Conservation (phyloP, 2,329 filamentous ascomycete genomes). For the Aspergillus vadensis region DNA sequence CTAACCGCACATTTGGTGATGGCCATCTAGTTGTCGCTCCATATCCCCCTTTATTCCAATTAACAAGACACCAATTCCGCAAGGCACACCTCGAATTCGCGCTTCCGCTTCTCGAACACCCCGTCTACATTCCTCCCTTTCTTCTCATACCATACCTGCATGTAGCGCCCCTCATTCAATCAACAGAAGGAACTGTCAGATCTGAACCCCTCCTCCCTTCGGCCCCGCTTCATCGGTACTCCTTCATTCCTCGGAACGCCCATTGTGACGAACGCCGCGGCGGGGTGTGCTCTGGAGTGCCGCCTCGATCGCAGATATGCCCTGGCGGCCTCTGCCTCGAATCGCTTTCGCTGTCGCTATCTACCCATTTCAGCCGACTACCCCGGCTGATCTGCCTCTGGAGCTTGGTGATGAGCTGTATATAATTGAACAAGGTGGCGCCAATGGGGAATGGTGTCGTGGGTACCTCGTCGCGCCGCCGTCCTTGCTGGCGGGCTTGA, state of each 20-base stretch:
- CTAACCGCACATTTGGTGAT: constrained; percentile 14
- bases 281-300: constrained; percentile 22
- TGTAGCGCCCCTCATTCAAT: constrained; percentile 28
- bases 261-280: constrained; percentile 25
- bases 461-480: constrained; percentile 95
- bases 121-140: constrained; percentile 28
- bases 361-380: constrained; percentile 86
- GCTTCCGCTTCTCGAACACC: constrained; percentile 15
- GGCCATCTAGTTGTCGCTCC: constrained; percentile 14
- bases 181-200: constrained; percentile 27
- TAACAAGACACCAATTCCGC: background rate
- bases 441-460: constrained; percentile 85
- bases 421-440: constrained; percentile 92
- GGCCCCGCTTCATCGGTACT: constrained; percentile 21
- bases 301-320: constrained; percentile 61
- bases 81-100: constrained; percentile 2
- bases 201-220: constrained; percentile 9
- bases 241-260: constrained; percentile 27
- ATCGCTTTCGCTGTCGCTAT: constrained; percentile 98
- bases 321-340: constrained; percentile 94
- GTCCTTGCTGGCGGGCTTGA: constrained; percentile 86
- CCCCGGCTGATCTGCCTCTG: constrained; percentile 87
- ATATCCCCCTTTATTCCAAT: constrained; percentile 8
- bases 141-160: constrained; percentile 23
- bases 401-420: constrained; percentile 98